Evolutionary conservation across 305 asterid genomes (phyloP).

Genomic region (Fraxinus latifolia): DNA sequence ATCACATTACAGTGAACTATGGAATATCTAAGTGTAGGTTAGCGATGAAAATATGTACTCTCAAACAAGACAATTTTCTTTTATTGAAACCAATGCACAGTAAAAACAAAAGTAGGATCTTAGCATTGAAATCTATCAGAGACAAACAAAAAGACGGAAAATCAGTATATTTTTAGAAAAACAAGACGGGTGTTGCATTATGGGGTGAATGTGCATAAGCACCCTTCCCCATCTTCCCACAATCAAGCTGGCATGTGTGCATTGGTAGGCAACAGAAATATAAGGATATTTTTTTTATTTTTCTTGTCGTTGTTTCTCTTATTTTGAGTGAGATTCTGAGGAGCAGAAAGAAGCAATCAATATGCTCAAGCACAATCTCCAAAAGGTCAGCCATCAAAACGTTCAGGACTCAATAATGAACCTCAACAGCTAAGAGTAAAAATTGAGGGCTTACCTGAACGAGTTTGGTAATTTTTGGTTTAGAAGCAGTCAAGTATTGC

Average conservation of each 20-base stretch:
- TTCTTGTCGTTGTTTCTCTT: background rate
- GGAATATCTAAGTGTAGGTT: background rate
- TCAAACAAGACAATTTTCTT: background rate
- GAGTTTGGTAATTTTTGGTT: constrained; percentile 82
- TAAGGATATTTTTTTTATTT: background rate
- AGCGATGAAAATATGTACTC: background rate
- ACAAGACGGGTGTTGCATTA: background rate
- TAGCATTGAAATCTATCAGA: background rate
- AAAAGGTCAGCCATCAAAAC: background rate
- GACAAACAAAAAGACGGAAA: background rate
- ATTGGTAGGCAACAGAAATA: background rate
- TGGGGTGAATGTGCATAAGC: background rate
- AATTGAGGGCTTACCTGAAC: constrained; percentile 55
- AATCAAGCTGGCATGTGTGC: background rate
- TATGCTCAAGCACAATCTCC: background rate
- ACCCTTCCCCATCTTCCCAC: background rate
- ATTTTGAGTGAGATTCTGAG: background rate
- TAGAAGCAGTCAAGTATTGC: constrained; percentile 66
- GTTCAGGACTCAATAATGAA: constrained; percentile 2
- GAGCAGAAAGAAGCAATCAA: background rate
- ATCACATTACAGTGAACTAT: background rate
- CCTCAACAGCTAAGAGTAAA: background rate
- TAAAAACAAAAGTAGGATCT: background rate
- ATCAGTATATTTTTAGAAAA: background rate
- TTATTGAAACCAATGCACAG: background rate